Percentiles rank a stretch among this genome's conserved stretches.
Conservation (phyloP, 164 flowering plant species). For the Macadamia integrifolia region DNA sequence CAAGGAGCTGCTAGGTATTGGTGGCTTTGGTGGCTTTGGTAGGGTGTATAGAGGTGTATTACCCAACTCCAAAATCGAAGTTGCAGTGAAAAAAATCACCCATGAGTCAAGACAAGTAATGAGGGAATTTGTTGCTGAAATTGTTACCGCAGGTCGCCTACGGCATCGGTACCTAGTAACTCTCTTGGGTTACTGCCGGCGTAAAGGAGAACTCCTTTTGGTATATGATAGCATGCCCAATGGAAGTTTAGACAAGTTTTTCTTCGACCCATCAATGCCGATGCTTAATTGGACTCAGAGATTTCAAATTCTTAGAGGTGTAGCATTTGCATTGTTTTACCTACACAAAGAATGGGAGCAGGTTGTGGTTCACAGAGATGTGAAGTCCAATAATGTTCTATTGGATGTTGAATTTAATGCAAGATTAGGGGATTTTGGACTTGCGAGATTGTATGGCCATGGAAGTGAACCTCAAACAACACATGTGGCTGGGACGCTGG, state of each 20-base stretch:
- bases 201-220: slow-evolving; percentile 41
- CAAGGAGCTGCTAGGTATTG: slow-evolving; percentile 35
- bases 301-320: slow-evolving; percentile 28
- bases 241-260: slow-evolving; percentile 44
- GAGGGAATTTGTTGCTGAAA: slow-evolving; percentile 48
- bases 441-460: slow-evolving; percentile 29
- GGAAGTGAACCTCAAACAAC: slow-evolving; percentile 28
- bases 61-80: slow-evolving; percentile 21
- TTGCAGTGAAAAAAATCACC: slow-evolving; percentile 50
- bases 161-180: slow-evolving; percentile 46
- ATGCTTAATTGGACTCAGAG: slow-evolving; percentile 32
- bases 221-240: slow-evolving; percentile 58
- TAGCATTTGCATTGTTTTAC: slow-evolving; percentile 30
- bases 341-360: slow-evolving; percentile 41
- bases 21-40: slow-evolving; percentile 58
- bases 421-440: slow-evolving; percentile 37
- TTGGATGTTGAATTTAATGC: slow-evolving; percentile 31
- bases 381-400: slow-evolving; percentile 35
- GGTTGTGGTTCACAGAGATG: slow-evolving; percentile 37
- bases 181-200: slow-evolving; percentile 46
- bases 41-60: slow-evolving; percentile 44
- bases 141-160: slow-evolving; percentile 37
- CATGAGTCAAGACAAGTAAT: slow-evolving; percentile 52
- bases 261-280: slow-evolving; percentile 1
- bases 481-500: slow-evolving; percentile 32